phyloP scores from a whole-genome alignment of 2,329 filamentous ascomycete genomes.

The Neonectria sp. region DNA sequence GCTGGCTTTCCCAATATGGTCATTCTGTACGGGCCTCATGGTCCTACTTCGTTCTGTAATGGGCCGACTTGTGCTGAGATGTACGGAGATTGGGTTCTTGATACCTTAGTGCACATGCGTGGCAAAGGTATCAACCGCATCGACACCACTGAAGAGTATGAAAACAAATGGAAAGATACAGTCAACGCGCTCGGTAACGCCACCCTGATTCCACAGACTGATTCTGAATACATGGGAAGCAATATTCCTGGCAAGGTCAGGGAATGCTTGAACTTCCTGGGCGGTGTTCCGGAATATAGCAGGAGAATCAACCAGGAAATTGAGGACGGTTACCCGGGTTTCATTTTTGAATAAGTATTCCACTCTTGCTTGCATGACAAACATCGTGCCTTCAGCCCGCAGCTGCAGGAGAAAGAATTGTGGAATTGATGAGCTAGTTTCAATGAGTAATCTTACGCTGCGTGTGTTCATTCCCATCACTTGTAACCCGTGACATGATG shows the following conservation, averaged over 20 bases:
- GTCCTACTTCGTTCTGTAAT: background rate
- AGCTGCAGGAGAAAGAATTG: too few species aligned
- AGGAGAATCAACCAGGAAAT: too few species aligned
- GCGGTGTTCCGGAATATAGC: too few species aligned
- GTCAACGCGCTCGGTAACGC: background rate
- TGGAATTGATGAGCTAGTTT: too few species aligned
- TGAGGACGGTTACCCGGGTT: too few species aligned
- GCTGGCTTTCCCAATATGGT: constrained; percentile 24
- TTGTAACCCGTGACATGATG: too few species aligned
- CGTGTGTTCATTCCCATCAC: too few species aligned
- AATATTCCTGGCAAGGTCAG: constrained; percentile 10
- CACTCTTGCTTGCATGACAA: too few species aligned
- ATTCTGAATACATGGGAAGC: constrained; percentile 15
- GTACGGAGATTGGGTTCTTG: constrained; percentile 5
- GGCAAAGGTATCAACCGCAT: background rate
- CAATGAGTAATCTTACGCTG: too few species aligned
- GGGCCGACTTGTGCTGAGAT: background rate
- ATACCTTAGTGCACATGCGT: background rate
- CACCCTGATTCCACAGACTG: constrained; percentile 3
- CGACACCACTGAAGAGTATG: background rate
- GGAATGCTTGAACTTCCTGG: too few species aligned
- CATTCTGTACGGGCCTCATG: constrained; percentile 13
- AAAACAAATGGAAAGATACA: background rate
- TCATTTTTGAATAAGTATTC: too few species aligned
- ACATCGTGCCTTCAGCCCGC: too few species aligned